Percentiles rank a stretch among this genome's conserved stretches.
These are phyloP conservation scores for Hansenula anomala DNA, from an alignment of 1,139 yeast genomes.

Conservation along the genomic window DNA sequence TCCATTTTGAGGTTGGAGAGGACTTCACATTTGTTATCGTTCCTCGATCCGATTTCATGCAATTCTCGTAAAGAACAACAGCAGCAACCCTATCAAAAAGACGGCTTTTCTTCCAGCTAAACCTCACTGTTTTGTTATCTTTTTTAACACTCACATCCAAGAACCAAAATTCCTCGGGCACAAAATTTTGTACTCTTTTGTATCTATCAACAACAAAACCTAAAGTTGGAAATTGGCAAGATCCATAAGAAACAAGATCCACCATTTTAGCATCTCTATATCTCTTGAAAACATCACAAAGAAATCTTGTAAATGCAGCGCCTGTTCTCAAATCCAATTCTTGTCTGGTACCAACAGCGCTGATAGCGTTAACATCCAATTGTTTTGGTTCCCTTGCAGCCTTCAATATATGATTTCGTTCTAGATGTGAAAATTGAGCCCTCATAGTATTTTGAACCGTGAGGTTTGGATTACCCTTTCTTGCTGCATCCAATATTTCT, in stretches of 20 bases:
- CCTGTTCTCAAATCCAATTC: slow-evolving; percentile 92
- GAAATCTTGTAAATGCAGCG: slow-evolving; percentile 76
- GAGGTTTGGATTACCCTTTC: slow-evolving; percentile 45
- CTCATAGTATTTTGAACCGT: slow-evolving; percentile 49
- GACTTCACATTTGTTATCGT: slow-evolving; percentile 46
- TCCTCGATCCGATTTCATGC: slow-evolving; percentile 48
- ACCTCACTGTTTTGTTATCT: slow-evolving; percentile 30
- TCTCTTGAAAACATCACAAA: slow-evolving; percentile 23
- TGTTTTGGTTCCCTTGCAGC: slow-evolving; percentile 70
- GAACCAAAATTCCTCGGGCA: slow-evolving; percentile 79
- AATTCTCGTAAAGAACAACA: slow-evolving; percentile 58
- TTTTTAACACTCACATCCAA: slow-evolving; percentile 49
- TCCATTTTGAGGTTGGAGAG: slow-evolving; percentile 68
- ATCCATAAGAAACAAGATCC: slow-evolving; percentile 67
- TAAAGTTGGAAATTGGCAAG: slow-evolving; percentile 95
- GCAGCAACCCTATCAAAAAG: slow-evolving; percentile 72
- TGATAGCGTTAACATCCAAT: slow-evolving; percentile 66
- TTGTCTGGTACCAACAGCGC: slow-evolving; percentile 81
- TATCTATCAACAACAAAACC: slow-evolving; percentile 97
- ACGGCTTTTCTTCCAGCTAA: slow-evolving; percentile 63
- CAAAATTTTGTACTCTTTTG: slow-evolving; percentile 65
- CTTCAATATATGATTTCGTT: slow-evolving; percentile 59
- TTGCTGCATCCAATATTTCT: slow-evolving; percentile 73
- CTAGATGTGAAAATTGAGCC: slow-evolving; percentile 86
- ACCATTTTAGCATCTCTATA: slow-evolving; percentile 18